A percentile compares a stretch with the other conserved stretches of the same genome.
Conservation (phyloP, 176 grass and related monocot genomes). For the Carex littledalei region DNA sequence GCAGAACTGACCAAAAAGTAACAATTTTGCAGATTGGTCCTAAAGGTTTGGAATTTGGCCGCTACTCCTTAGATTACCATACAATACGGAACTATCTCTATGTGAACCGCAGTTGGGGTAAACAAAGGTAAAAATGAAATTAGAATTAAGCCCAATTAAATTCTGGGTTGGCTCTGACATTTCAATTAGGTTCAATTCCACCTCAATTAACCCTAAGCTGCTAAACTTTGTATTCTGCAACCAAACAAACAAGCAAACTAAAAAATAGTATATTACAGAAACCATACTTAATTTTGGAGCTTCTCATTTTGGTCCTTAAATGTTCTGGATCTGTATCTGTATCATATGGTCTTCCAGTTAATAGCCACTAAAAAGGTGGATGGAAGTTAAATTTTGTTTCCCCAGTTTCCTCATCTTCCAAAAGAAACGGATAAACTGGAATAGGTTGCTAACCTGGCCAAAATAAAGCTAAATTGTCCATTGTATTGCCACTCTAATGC, state of each 20-base stretch:
- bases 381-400: background rate
- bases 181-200: background rate
- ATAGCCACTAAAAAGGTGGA: background rate
- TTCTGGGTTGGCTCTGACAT: background rate
- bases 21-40: conserved; percentile 59
- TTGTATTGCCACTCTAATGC: background rate
- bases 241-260: background rate
- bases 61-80: conserved; percentile 96
- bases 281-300: background rate
- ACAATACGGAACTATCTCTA: conserved; percentile 88
- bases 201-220: background rate
- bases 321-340: background rate
- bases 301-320: background rate
- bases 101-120: conserved; percentile 72
- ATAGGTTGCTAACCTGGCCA: background rate
- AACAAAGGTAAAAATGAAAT: conserved; percentile 38
- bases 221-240: background rate
- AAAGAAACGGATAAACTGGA: background rate
- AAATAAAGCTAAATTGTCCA: background rate
- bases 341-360: background rate
- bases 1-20: background rate
- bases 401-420: background rate
- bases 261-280: background rate
- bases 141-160: background rate
- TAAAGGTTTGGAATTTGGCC: conserved; percentile 90